These are phyloP conservation scores for Maudiozyma pseudohumilis DNA, from an alignment of 805 yeast species.

Conservation along the genomic window DNA sequence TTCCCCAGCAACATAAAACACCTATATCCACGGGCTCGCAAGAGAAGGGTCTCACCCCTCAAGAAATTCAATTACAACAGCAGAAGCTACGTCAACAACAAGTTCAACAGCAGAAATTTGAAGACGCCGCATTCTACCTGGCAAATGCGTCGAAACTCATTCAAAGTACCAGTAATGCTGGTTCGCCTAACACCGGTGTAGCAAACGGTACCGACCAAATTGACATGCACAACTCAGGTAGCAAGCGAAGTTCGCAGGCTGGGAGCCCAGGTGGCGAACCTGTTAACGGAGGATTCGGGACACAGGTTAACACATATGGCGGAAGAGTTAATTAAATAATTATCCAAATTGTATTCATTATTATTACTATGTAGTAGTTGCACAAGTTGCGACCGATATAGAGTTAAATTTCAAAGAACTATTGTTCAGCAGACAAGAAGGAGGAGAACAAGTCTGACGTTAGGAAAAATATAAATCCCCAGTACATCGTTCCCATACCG, in stretches of 20 bases:
- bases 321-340: slow-evolving; percentile 12
- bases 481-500: slow-evolving; percentile 10
- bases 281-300: slow-evolving; percentile 18
- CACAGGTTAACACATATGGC: slow-evolving; percentile 14
- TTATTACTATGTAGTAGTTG: neutral
- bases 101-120: slow-evolving; percentile 27
- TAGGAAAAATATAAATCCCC: slow-evolving; percentile 7
- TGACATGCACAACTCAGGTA: neutral
- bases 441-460: slow-evolving; percentile 1
- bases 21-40: neutral
- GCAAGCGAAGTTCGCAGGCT: neutral
- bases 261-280: slow-evolving; percentile 16
- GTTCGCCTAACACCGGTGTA: neutral
- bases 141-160: slow-evolving; percentile 26
- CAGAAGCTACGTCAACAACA: slow-evolving; percentile 29
- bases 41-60: slow-evolving; percentile 25
- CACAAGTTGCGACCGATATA: neutral
- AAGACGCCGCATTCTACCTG: slow-evolving; percentile 27
- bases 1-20: neutral
- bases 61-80: slow-evolving; percentile 28
- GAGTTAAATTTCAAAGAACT: neutral
- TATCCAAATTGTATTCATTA: neutral
- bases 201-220: slow-evolving; percentile 2
- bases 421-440: neutral
- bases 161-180: slow-evolving; percentile 14